Percentiles rank a stretch among this genome's conserved stretches.
Evolutionary conservation across 768 basidiomycete genomes (phyloP).

Genomic region (Psilocybe sp.): DNA sequence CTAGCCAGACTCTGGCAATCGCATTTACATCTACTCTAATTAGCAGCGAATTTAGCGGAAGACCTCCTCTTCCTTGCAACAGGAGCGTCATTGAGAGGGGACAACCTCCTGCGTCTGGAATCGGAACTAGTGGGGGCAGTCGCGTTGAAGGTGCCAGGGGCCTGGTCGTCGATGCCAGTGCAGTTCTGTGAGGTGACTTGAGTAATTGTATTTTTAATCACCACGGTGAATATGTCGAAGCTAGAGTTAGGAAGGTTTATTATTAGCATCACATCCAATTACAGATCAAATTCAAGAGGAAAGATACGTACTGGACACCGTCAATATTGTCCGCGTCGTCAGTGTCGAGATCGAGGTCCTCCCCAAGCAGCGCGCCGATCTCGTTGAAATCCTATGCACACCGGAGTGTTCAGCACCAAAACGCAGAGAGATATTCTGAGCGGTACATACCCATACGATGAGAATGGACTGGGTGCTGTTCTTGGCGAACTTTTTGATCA

Average conservation of each 20-base stretch:
- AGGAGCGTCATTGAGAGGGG: not conserved
- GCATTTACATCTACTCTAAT: not conserved
- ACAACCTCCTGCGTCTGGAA: no score
- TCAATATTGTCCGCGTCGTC: constrained; percentile 17
- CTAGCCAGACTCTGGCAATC: not conserved
- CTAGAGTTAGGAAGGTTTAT: constrained; percentile 2
- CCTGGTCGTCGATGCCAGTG: constrained; percentile 16
- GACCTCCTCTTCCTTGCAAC: not conserved
- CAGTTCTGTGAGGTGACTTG: constrained; percentile 13
- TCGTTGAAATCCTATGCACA: constrained; percentile 13
- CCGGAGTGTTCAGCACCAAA: no score
- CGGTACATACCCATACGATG: constrained; percentile 21
- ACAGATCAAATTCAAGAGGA: not conserved
- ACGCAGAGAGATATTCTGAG: not conserved
- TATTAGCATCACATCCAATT: not conserved
- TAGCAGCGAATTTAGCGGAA: not conserved
- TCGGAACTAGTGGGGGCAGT: no score
- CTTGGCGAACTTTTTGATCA: constrained; percentile 19
- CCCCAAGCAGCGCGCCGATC: constrained; percentile 13
- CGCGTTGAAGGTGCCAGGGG: constrained; percentile 13
- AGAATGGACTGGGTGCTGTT: constrained; percentile 21
- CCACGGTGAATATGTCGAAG: constrained; percentile 14
- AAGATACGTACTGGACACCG: constrained; percentile 8
- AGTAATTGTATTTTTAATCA: constrained; percentile 13
- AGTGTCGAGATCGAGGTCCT: constrained; percentile 15